Percentiles rank a stretch among this genome's conserved stretches.
Evolutionary conservation across 2,329 filamentous ascomycete genomes (phyloP).

Genomic region (Colletotrichum coccodes): DNA sequence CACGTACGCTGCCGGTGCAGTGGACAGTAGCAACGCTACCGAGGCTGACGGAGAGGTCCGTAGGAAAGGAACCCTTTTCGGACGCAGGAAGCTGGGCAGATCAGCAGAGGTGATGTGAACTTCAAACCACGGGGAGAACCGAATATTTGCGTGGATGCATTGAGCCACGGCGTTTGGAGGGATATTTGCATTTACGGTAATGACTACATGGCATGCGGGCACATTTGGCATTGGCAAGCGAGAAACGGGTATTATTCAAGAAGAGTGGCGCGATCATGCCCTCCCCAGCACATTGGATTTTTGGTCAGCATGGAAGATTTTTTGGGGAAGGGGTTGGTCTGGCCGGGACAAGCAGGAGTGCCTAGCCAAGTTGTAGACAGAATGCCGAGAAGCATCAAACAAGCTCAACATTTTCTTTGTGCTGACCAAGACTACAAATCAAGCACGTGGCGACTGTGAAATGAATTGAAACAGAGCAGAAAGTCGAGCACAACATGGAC

Average conservation of each 20-base stretch:
- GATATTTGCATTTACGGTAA: slow-evolving; percentile 35
- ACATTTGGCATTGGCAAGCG: slow-evolving; percentile 19
- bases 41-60: slow-evolving; percentile 45
- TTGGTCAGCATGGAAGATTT: slow-evolving; percentile 7
- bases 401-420: slow-evolving; percentile 20
- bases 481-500: too few relatives aligned
- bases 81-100: slow-evolving; percentile 48
- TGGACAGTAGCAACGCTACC: slow-evolving; percentile 43
- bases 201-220: slow-evolving; percentile 31
- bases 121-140: background rate
- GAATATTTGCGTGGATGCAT: slow-evolving; percentile 23
- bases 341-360: slow-evolving; percentile 9
- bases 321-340: slow-evolving; percentile 2
- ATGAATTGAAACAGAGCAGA: too few relatives aligned
- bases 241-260: slow-evolving; percentile 16
- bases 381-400: slow-evolving; percentile 3
- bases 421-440: background rate
- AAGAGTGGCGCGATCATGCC: slow-evolving; percentile 4
- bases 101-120: slow-evolving; percentile 26
- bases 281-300: slow-evolving; percentile 11
- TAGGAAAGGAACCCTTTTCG: slow-evolving; percentile 58
- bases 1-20: slow-evolving; percentile 35
- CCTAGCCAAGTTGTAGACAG: slow-evolving; percentile 8
- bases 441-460: background rate
- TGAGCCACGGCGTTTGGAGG: slow-evolving; percentile 32